These are phyloP conservation scores for Sherardia arvensis DNA, from an alignment of 257 asterid species.

Conservation along the genomic window DNA sequence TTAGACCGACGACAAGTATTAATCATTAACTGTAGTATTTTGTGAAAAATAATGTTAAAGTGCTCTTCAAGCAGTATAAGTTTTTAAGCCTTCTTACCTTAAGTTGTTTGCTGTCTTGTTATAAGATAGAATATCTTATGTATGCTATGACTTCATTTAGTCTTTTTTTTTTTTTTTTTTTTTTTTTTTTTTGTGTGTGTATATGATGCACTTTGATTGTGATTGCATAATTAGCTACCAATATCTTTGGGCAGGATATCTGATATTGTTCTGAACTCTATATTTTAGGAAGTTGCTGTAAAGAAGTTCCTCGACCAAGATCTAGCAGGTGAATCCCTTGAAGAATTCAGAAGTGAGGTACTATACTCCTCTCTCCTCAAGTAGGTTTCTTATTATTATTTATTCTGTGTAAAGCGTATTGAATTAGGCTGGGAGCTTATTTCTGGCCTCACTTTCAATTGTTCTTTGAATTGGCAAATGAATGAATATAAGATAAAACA, in stretches of 20 bases:
- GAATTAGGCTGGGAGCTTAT: not conserved
- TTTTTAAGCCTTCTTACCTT: not conserved
- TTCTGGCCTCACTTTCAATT: not conserved
- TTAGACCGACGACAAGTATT: not conserved
- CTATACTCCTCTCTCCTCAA: constrained; percentile 10
- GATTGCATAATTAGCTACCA: not conserved
- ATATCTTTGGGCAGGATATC: not conserved
- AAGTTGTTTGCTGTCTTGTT: constrained; percentile 1
- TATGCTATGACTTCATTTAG: not conserved
- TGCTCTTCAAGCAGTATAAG: not conserved
- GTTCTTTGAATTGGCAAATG: not conserved
- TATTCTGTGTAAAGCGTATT: not conserved
- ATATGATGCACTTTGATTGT: not conserved
- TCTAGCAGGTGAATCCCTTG: constrained; percentile 81
- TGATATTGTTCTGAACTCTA: not conserved
- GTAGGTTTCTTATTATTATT: not conserved
- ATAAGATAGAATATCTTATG: not conserved
- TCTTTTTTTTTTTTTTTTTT: no score
- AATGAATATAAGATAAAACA: no score
- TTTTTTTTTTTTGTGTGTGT: no score
- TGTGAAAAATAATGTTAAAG: not conserved
- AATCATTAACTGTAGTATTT: not conserved
- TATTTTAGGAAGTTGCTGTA: constrained; percentile 84
- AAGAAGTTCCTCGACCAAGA: constrained; percentile 91
- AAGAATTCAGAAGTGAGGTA: constrained; percentile 98